Evolutionary conservation across 2,329 filamentous ascomycete genomes (phyloP), one percentile per base, ranked within the genome.

Genomic region (Graphiopsis chlorocephala): DNA sequence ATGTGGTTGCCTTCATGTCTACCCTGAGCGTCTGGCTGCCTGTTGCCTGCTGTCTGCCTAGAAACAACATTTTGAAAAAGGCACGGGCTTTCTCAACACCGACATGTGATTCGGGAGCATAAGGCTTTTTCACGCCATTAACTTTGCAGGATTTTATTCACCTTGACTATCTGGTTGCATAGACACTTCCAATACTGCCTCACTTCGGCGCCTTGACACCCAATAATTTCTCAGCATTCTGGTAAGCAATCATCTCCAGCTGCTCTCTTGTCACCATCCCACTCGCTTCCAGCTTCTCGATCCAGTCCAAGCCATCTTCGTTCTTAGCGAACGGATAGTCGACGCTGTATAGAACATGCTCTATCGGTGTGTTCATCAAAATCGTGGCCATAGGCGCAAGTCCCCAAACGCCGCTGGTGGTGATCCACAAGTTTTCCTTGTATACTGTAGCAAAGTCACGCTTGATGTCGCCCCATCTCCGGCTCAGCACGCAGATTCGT

Each of bases 251-350:
- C 66, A 75, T 75, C 55, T 83, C 80, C 66, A 85, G 73, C 63
- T 84, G 79, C 64, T 84, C 80, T 50, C 76, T 72, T 2, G 73
- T 80, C 42, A 87, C 78, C 71, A 86, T 68, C 0, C 83, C 83
- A 67, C 83, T 85, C 61, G 75, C 67, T 65, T 81, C 76, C 45
- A 88, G 72, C 68, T 84, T 81, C 65, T 80, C 70, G 20, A 87
- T 73, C 72, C 82, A 88, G 31, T 74, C 75, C 62, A 79, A 71
- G 0, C 85, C 86, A 15, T 80, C 79, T 64, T 82, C 79, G 62
- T 82, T 86, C 61, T 72, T 77, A 62, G 78, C 78, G 63, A 87
- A 88, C 0, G 85, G 86, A 69, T 86, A 87, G 69, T 88, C 85
- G 7, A 88, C 81, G 67, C 83, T 86, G 69, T 83, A 87, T 71